Evolutionary conservation across 176 grass and related monocot genomes (phyloP).

Genomic region (Ananas comosus): DNA sequence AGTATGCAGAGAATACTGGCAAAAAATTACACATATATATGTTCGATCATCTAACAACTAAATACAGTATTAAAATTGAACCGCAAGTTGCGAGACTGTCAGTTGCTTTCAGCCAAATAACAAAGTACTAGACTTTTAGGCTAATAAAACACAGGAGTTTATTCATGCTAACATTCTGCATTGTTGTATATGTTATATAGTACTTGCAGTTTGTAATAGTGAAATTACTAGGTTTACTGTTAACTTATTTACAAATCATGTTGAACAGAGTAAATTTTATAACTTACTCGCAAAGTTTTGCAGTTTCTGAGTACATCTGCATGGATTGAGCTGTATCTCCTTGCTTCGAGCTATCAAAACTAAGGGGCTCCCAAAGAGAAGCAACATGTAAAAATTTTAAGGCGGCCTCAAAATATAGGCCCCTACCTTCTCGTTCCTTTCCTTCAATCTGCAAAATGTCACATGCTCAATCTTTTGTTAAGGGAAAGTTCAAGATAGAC

Average conservation of each 20-base stretch:
- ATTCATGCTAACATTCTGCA: background rate
- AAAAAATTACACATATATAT: background rate
- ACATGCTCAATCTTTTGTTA: slow-evolving; percentile 12
- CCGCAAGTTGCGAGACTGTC: background rate
- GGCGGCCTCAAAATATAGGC: slow-evolving; percentile 78
- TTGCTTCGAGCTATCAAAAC: slow-evolving; percentile 56
- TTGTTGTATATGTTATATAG: background rate
- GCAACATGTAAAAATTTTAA: slow-evolving; percentile 87
- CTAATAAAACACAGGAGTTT: background rate
- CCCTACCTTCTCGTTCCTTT: slow-evolving; percentile 47
- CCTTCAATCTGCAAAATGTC: slow-evolving; percentile 50
- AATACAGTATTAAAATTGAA: slow-evolving; percentile 22
- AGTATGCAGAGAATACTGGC: background rate
- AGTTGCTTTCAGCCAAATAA: background rate
- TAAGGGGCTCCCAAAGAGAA: slow-evolving; percentile 59
- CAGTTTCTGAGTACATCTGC: slow-evolving; percentile 78
- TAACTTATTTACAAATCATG: background rate
- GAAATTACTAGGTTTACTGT: background rate
- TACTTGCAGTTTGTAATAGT: background rate
- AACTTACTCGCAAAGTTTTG: slow-evolving; percentile 85
- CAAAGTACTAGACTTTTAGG: background rate
- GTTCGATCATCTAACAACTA: background rate
- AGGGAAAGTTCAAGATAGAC: background rate
- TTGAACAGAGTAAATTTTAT: background rate
- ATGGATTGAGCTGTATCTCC: slow-evolving; percentile 47